Evolutionary conservation across 768 basidiomycete species (phyloP).

Genomic region (Trametes elegans): DNA sequence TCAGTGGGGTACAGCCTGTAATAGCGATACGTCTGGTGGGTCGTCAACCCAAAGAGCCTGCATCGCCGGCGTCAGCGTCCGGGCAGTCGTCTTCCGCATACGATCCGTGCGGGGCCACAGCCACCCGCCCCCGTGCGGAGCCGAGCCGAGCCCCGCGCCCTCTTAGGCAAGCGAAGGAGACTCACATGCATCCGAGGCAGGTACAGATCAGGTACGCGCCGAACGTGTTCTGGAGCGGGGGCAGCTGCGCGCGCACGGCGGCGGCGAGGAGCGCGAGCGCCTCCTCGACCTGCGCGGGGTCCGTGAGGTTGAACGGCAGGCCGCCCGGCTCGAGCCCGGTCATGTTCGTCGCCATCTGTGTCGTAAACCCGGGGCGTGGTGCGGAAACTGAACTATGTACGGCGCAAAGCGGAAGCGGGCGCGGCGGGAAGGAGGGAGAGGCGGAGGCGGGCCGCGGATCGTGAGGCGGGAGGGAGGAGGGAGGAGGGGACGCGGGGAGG

Average conservation of each 20-base stretch:
- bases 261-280: neutral
- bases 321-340: neutral
- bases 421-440: neutral
- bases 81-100: neutral
- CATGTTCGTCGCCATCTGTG: neutral
- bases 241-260: neutral
- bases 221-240: constrained; percentile 3
- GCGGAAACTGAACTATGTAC: neutral
- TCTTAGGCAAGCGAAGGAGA: too few relatives aligned
- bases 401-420: neutral
- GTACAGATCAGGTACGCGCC: constrained; percentile 8
- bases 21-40: constrained; percentile 6
- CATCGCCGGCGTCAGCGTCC: neutral
- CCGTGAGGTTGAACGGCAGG: neutral
- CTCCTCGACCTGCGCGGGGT: neutral
- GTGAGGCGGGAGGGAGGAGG: too few relatives aligned
- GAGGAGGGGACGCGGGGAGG: neutral
- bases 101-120: too few relatives aligned
- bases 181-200: constrained; percentile 10
- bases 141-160: too few relatives aligned
- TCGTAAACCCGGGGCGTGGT: neutral
- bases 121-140: too few relatives aligned
- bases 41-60: constrained; percentile 4
- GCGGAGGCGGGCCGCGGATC: too few relatives aligned
- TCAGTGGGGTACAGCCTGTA: constrained; percentile 1